Percentiles rank a stretch among this genome's conserved stretches.
Conservation (phyloP, 805 yeast genomes). For the Huiozyma sinensis region DNA sequence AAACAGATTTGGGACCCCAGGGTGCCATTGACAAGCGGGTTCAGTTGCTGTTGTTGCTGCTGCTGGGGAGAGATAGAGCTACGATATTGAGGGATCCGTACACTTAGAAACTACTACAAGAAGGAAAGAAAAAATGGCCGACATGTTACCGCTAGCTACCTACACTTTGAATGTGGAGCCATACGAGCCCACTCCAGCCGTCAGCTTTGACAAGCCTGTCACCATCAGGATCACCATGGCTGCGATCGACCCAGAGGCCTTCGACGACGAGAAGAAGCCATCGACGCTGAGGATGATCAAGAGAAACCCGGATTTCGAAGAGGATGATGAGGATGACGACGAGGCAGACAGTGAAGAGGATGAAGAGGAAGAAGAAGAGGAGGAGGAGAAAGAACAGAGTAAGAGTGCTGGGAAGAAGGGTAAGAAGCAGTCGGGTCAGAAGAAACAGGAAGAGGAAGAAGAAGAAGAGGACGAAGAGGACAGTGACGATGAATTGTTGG, state of each 20-base stretch:
- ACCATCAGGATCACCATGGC: constrained; percentile 90
- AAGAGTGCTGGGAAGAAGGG: constrained; percentile 36
- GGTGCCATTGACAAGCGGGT: too few species aligned
- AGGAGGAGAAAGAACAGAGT: constrained; percentile 35
- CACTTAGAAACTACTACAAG: background rate
- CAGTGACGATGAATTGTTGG: constrained; percentile 45
- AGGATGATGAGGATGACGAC: constrained; percentile 37
- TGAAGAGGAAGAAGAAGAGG: constrained; percentile 31
- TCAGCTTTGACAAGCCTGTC: constrained; percentile 76
- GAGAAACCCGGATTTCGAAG: constrained; percentile 43
- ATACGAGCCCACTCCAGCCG: constrained; percentile 77
- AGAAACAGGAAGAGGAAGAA: constrained; percentile 5
- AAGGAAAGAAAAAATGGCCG: constrained; percentile 39
- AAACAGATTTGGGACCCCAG: too few species aligned
- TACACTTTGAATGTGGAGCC: constrained; percentile 81
- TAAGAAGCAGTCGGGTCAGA: constrained; percentile 26
- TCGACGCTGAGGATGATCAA: constrained; percentile 84
- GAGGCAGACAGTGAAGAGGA: constrained; percentile 37
- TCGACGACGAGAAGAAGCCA: constrained; percentile 75
- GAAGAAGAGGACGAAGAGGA: constrained; percentile 30
- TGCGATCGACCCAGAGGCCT: constrained; percentile 77
- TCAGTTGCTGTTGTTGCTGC: too few species aligned
- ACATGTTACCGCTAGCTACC: constrained; percentile 73
- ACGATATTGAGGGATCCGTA: background rate
- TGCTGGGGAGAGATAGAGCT: too few species aligned